Evolutionary conservation across 345 rosid genomes (phyloP), one percentile per base, ranked within the genome.

Genomic region (Salix udensis): DNA sequence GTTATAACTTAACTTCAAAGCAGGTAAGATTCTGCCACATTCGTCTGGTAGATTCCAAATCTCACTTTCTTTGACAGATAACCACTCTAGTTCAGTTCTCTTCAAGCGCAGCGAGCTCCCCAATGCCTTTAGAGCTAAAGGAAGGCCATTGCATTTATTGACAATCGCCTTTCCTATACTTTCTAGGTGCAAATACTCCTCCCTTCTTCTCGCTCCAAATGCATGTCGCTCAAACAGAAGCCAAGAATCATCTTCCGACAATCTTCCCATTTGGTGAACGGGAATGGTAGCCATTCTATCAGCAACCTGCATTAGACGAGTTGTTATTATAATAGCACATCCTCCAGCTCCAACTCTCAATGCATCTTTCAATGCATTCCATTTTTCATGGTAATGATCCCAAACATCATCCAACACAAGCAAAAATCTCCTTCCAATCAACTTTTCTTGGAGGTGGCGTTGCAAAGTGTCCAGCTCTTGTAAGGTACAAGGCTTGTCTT

Each of bases 131-230:
- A 70, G 36, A 10, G 72, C 72, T 24, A 78, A 55, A 65, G 80
- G 80, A 16, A 78, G 26, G 13, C 80, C 80, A 18, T 67, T 18
- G 50, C 80, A 78, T 26, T 72, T 72, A 44, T 72, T 16, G 44
- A 50, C 67, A 19, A 79, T 74, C 7, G 23, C 77, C 39, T 46
- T 67, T 11, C 77, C 81, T 14, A 61, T 68, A 26, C 77, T 23
- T 61, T 65, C 40, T 12, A 78, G 44, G 23, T 60, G 48, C 26
- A 26, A 42, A 60, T 46, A 14, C 18, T 46, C 52, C 18, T 46
- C 52, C 18, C 18, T 46, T 46, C 18, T 46, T 46, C 52, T 23
- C 8, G 4, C 18, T 21, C 40, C 70, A 50, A 74, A 79, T 2
- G 74, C 77, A 4, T 1, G 48, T 8, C 34, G 58, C 40, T 68